phyloP scores from a whole-genome alignment of 2,329 filamentous ascomycete genomes.

The Clarireedia paspali region DNA sequence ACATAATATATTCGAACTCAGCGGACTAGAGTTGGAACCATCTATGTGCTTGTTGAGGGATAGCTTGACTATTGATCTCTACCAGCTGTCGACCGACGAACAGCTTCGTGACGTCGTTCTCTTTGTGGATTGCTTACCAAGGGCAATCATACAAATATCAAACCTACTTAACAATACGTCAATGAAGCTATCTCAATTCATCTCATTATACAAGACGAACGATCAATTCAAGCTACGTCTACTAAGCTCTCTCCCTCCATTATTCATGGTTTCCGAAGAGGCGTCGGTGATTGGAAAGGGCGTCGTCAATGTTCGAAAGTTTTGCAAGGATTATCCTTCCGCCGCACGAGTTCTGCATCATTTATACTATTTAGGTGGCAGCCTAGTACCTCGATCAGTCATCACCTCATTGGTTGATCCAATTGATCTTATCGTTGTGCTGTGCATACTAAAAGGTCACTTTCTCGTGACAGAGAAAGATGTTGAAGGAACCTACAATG shows the following conservation, averaged over 20 bases:
- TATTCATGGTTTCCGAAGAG: slow-evolving; percentile 12
- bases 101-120: slow-evolving; percentile 16
- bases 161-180: slow-evolving; percentile 18
- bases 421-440: slow-evolving; percentile 19
- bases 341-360: slow-evolving; percentile 16
- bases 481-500: slow-evolving; percentile 17
- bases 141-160: slow-evolving; percentile 20
- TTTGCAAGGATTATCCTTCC: slow-evolving; percentile 13
- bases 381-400: slow-evolving; percentile 16
- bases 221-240: slow-evolving; percentile 20
- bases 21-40: slow-evolving; percentile 16
- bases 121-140: slow-evolving; percentile 15
- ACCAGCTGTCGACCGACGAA: slow-evolving; percentile 13
- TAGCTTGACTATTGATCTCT: slow-evolving; percentile 7
- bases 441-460: slow-evolving; percentile 19
- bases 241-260: slow-evolving; percentile 15
- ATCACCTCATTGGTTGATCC: slow-evolving; percentile 17
- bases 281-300: slow-evolving; percentile 20
- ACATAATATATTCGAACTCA: slow-evolving; percentile 17
- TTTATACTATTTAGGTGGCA: slow-evolving; percentile 20
- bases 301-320: slow-evolving; percentile 16
- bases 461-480: slow-evolving; percentile 13
- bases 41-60: slow-evolving; percentile 15
- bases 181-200: slow-evolving; percentile 22
- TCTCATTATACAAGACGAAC: slow-evolving; percentile 17